Evolutionary conservation across 1,139 yeast species (phyloP), one percentile per base, ranked within the genome.

Genomic region (Taiozyma sp.): DNA sequence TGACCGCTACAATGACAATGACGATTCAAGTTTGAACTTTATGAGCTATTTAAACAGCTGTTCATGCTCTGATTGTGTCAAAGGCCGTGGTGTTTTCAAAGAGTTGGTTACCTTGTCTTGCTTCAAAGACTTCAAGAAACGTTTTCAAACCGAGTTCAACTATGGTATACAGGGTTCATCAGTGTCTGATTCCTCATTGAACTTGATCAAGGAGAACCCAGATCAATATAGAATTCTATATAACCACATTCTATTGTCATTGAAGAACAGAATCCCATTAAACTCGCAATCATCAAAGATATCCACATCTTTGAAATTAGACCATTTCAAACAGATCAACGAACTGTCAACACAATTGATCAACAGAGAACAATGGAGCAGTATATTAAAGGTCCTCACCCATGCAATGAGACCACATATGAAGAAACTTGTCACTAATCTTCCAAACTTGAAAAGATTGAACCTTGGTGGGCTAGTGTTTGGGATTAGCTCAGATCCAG

Each of bases 111-210:
- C 50, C 5, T 50, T 48, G 28, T 54, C 58, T 8, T 54, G 56
- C 16, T 62, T 62, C 48, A 61, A 58, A 48, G 65, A 62, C 49
- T 62, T 57, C 53, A 59, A 57, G 28, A 54, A 56, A n/a, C 53
- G 62, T 8, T 60, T 61, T 40, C 48, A 56, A 32, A 51, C 65
- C 4, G 50, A 49, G 5, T 51, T 59, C 27, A 49, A 54, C 9
- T 59, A 59, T 45, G 23, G 13, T 14, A 16, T 44, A 8, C 44
- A 39, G 29, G 28, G 41, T 3, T 44, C 29, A 8, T 38, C 50
- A 2, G 23, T 34, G 12, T 41, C 43, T 22, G 42, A 28, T 47
- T 46, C 46, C 43, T 47, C 47, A 14, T 42, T 44, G 14, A 54
- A 50, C 38, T 46, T 54, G 13, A 52, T 54, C 42, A 54, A 51